Evolutionary conservation across 2,329 filamentous ascomycete genomes (phyloP), one percentile per base, ranked within the genome.

Genomic region (Verruconis gallopava): DNA sequence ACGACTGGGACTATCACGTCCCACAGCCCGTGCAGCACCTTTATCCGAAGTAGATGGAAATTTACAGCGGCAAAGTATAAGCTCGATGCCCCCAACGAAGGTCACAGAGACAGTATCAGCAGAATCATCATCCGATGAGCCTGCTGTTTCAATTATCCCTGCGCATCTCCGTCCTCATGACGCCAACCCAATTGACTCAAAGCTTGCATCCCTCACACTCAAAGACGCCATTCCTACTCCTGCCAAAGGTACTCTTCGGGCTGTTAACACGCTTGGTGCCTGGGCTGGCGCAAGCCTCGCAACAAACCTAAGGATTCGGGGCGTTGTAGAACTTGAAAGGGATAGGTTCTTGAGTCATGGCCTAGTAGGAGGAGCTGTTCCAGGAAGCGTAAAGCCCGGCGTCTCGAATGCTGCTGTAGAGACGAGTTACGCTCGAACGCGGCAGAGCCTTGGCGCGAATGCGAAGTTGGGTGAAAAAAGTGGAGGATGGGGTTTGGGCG

Each of bases 221-320:
- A 11, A 9, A 6, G 17, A 9, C 33, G 9, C 37, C 14, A 9
- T 20, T 20, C 21, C 44, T n/a, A 60, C 55, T 3, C 46, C 55
- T 4, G 53, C 75, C 1, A 71, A 74, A 30, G 80, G 80, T 2
- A 62, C 67, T 20, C 63, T 86, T 30, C 70, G 82, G 19, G 78
- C 72, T 2, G 63, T 85, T 2, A 76, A 83, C 47, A 77, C 78
- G 1, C 60, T 88, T 1, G 83, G 83, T 0, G 65, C 81, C 2
- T 89, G 82, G 81, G 72, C 73, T 15, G 83, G 83, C 9, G 82
- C 77, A 3, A 85, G 81, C 55, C 54, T 89, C 42, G 62, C 81
- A 14, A 73, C 78, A 2, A 75, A 79, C 49, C 64, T 86, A 45
- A 79, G 79, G 44, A 67, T 85, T 3, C 73, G 75, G 25, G 76